Evolutionary conservation across 2,329 filamentous ascomycete species (phyloP).

Genomic region (Pseudogymnoascus sp.): DNA sequence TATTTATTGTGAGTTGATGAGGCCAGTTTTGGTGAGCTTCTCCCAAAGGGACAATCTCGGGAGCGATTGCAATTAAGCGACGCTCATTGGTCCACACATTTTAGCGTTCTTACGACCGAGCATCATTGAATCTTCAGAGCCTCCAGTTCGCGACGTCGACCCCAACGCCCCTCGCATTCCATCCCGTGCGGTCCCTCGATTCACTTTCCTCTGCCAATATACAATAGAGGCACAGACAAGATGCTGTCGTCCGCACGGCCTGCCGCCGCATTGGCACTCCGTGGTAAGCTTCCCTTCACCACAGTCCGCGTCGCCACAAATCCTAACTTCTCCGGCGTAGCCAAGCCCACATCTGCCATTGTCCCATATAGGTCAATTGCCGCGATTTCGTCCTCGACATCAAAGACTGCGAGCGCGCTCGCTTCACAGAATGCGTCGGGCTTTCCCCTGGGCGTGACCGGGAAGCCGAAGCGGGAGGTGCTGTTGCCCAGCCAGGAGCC

Average conservation of each 20-base stretch:
- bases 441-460: slow-evolving; percentile 39
- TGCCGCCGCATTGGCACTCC: slow-evolving; percentile 34
- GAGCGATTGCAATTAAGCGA: slow-evolving; percentile 7
- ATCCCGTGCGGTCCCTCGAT: slow-evolving; percentile 1
- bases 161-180: neutral
- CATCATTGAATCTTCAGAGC: slow-evolving; percentile 8
- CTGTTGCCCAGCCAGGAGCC: slow-evolving; percentile 68
- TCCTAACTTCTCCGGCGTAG: slow-evolving; percentile 36
- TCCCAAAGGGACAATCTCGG: neutral
- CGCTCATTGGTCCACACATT: slow-evolving; percentile 5
- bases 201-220: neutral
- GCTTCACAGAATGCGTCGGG: slow-evolving; percentile 45
- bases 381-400: slow-evolving; percentile 56
- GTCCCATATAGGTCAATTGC: slow-evolving; percentile 55
- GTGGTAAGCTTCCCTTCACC: slow-evolving; percentile 27
- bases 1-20: neutral
- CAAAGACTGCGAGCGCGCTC: slow-evolving; percentile 52
- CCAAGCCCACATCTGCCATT: slow-evolving; percentile 55
- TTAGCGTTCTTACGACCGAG: slow-evolving; percentile 7
- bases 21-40: slow-evolving; percentile 7
- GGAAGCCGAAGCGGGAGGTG: slow-evolving; percentile 56
- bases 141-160: slow-evolving; percentile 1
- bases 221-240: slow-evolving; percentile 14
- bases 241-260: slow-evolving; percentile 36
- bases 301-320: slow-evolving; percentile 12